Evolutionary conservation across 2,329 filamentous ascomycete genomes (phyloP), one percentile per base, ranked within the genome.

Genomic region (Penicillium sp.): DNA sequence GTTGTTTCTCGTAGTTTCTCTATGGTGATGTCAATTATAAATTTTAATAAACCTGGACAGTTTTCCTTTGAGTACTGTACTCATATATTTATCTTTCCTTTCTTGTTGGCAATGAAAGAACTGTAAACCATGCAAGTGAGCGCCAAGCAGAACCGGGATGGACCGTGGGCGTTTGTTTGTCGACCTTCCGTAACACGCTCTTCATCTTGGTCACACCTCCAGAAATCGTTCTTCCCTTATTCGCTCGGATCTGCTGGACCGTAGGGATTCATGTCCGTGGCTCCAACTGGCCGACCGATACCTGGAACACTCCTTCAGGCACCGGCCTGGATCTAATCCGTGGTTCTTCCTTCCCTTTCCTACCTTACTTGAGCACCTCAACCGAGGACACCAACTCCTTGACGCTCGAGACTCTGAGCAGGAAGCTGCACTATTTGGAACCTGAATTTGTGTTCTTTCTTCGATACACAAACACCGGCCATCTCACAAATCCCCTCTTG

Each of bases 221-320:
- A 20, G 35, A 37, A 14, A 20, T 51, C 22, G 18, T 14, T 40
- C 35, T 54, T 6, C 46, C 42, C 40, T 44, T 18, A 66, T 65
- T 65, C 55, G 63, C 49, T 47, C 63, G 63, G 63, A 65, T 62
- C 62, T 66, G 49, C 59, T 66, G 62, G 63, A 62, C 63, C 61
- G 62, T 55, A 55, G 63, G 62, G 64, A 65, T 42, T 63, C 47
- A 56, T 66, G 63, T 66, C 63, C 63, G 59, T 65, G 63, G 63
- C 60, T 64, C 58, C 49, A 52, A 48, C 50, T 35, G 40, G 56
- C n/a, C n/a, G 7, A 37, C 55, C 55, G 53, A 61, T 57, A 53
- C 48, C 49, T 50, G 57, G 56, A 42, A 35, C 43, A n/a, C 51
- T 58, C 54, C 56, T 60, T 60, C 60, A 66, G 62, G 62, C 62